A percentile compares a stretch with the other conserved stretches of the same genome.
These are phyloP conservation scores for Phaeosphaeriaceae sp. DNA, from an alignment of 2,329 filamentous ascomycete genomes.

Conservation along the genomic window DNA sequence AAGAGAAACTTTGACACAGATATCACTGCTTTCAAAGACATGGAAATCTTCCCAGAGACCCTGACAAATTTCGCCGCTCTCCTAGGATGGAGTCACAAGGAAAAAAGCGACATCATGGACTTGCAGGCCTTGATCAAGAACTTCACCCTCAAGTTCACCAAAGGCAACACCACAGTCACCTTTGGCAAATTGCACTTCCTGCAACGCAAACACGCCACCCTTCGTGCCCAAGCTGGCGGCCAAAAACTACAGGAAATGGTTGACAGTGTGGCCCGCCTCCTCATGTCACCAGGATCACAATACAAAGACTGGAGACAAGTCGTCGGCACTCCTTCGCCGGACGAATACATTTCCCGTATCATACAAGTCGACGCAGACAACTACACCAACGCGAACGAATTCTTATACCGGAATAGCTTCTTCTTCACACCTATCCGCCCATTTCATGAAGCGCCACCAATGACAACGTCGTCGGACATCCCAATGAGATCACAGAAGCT, in stretches of 20 bases:
- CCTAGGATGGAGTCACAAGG: slow-evolving; percentile 78
- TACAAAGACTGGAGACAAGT: slow-evolving; percentile 33
- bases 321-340: slow-evolving; percentile 37
- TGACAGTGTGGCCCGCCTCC: slow-evolving; percentile 33
- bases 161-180: slow-evolving; percentile 84
- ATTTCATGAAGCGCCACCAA: slow-evolving; percentile 11
- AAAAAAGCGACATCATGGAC: slow-evolving; percentile 72
- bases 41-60: slow-evolving; percentile 67
- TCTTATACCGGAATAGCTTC: slow-evolving; percentile 62
- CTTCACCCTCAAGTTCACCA: slow-evolving; percentile 88
- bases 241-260: slow-evolving; percentile 48
- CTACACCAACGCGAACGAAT: slow-evolving; percentile 63
- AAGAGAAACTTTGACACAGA: slow-evolving; percentile 78
- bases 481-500: slow-evolving; percentile 25
- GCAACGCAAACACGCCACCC: slow-evolving; percentile 71
- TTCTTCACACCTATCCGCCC: slow-evolving; percentile 59
- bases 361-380: slow-evolving; percentile 63
- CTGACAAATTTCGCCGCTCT: slow-evolving; percentile 84
- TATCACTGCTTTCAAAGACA: slow-evolving; percentile 62
- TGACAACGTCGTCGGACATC: slow-evolving; percentile 20
- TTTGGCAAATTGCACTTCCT: slow-evolving; percentile 81
- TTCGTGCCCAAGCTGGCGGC: slow-evolving; percentile 55
- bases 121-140: slow-evolving; percentile 73
- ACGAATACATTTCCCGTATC: slow-evolving; percentile 58
- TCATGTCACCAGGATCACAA: slow-evolving; percentile 36